Base-by-base conservation (phyloP, 176 grass and related monocot species). In the Pontederia paniculata region DNA sequence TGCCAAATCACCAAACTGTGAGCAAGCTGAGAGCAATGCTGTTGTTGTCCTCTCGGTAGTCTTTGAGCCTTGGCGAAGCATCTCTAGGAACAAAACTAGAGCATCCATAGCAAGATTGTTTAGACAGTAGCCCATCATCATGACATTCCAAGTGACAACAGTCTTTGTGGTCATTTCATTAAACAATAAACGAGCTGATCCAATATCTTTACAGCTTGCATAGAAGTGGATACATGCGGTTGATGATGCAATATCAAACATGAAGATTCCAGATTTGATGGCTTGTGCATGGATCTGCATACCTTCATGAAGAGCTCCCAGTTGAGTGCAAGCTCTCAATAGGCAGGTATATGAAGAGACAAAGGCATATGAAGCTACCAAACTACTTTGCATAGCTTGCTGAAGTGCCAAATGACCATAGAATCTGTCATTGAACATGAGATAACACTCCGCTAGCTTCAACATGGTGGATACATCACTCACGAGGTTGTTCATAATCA, bases 161-260 rank as follows among this genome's bases (percentile, higher is more conserved):
- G 17, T 66, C 52, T 48, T 52, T 3, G 25, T 21, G 41, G 63
- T 66, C 48, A 66, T 66, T 66, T 66, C 25, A 11, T 52, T 47
- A 15, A 66, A 66, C 63, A 66, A 12, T 9, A 17, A 48, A 17
- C 63, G 63, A 0, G 63, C 62, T 10, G 62, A 50, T 3, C 9
- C 21, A 2, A 50, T 37, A 15, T 51, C 62, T 6, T 37, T 51
- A 16, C 62, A 65, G 47, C 46, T 65, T 15, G 21, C 61, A 19
- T 63, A 63, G 44, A 63, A 49, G 44, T 63, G 45, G 61, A 49
- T 1, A 21, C 19, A 43, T 20, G 61, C 48, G 21, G 61, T 63
- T 21, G 12, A 4, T 17, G 48, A 17, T 14, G 21, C 45, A 14
- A 63, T 45, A 21, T 15, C 19, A 8, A 45, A 63, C 62, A 22